Evolutionary conservation across 305 asterid genomes (phyloP).

Genomic region (Coffea humblotiana): DNA sequence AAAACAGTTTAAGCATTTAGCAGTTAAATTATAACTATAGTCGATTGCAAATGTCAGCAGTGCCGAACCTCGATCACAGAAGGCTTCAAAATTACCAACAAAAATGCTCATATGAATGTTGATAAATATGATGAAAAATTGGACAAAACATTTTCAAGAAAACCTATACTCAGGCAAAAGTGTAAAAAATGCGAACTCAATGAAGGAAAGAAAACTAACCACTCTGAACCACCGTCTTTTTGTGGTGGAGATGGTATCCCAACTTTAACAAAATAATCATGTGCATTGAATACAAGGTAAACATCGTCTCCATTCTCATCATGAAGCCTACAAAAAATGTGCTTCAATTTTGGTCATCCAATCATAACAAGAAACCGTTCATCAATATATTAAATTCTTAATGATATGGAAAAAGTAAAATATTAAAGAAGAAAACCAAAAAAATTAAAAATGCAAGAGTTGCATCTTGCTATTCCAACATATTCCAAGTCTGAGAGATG

Average conservation of each 20-base stretch:
- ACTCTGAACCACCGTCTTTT: constrained; percentile 71
- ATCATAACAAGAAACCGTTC: background rate
- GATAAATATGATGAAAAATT: background rate
- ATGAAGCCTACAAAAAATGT: constrained; percentile 59
- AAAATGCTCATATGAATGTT: background rate
- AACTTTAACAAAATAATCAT: constrained; percentile 58
- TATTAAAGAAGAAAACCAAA: background rate
- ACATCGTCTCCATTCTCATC: constrained; percentile 72
- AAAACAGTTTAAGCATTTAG: background rate
- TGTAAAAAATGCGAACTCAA: background rate
- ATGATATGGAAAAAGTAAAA: too few relatives aligned
- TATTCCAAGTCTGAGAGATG: background rate
- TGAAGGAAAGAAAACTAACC: constrained; percentile 52
- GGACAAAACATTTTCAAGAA: background rate
- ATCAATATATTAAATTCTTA: background rate
- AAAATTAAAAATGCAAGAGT: background rate
- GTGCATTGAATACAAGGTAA: constrained; percentile 86
- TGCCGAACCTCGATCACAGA: background rate
- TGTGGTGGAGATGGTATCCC: constrained; percentile 71
- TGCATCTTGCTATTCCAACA: background rate
- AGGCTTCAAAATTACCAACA: background rate
- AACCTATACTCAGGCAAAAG: background rate
- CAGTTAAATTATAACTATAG: background rate
- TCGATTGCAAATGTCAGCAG: background rate
- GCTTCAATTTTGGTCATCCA: background rate